Percentiles rank a stretch among this genome's conserved stretches.
phyloP scores from a whole-genome alignment of 106 monocot genomes.

The Vanilla planifolia region DNA sequence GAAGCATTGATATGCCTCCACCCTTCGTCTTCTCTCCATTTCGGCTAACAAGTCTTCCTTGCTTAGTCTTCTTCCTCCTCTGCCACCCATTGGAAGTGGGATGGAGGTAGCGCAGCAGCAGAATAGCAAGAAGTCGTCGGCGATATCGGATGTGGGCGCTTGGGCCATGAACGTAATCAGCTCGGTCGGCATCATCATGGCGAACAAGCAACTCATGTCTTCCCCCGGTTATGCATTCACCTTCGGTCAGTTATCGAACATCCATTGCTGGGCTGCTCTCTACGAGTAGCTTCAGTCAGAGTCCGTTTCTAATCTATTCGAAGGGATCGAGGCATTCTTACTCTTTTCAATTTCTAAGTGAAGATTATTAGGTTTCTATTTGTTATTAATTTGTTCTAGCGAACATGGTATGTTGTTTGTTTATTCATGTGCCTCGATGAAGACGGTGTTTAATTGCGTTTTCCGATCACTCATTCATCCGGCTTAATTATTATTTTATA shows the following conservation, averaged over 20 bases:
- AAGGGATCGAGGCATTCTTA: neutral
- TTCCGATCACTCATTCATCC: neutral
- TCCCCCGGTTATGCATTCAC: conserved; percentile 64
- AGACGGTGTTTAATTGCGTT: neutral
- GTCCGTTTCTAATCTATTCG: neutral
- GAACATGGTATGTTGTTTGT: neutral
- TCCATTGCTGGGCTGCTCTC: neutral
- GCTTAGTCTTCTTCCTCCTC: no score
- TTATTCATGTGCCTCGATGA: neutral
- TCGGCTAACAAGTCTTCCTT: no score
- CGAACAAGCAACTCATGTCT: conserved; percentile 89
- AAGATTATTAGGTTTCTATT: neutral
- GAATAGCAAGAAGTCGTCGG: conserved; percentile 14
- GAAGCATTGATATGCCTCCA: no score
- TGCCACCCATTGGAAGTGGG: no score
- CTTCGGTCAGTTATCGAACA: conserved; percentile 41
- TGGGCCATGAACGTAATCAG: conserved; percentile 94
- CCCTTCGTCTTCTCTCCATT: no score
- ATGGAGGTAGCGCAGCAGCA: conserved; percentile 3
- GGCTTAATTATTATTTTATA: neutral
- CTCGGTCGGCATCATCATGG: conserved; percentile 93
- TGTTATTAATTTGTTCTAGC: neutral
- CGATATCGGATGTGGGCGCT: conserved; percentile 58
- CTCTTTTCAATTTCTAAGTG: neutral
- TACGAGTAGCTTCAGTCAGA: no score